Evolutionary conservation across 768 basidiomycete genomes (phyloP).

Genomic region (Leccinum fibrillosum): DNA sequence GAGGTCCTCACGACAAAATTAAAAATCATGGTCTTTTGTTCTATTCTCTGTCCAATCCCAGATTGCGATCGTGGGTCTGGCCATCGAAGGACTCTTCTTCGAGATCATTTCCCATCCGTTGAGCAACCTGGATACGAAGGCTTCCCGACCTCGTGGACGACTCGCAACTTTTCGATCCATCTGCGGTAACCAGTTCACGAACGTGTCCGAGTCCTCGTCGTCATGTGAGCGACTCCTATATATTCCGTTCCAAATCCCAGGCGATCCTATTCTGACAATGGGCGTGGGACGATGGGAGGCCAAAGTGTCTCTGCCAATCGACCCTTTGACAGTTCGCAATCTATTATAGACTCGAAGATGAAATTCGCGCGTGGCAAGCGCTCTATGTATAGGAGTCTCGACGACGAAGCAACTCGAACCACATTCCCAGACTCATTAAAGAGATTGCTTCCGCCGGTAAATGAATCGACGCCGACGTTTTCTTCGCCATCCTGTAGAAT

Average conservation of each 20-base stretch:
- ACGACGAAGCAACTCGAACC: constrained; percentile 1
- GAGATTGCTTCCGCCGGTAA: background rate
- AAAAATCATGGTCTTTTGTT: background rate
- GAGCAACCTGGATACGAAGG: background rate
- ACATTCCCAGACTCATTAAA: constrained; percentile 14
- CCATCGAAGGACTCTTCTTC: background rate
- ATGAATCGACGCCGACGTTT: background rate
- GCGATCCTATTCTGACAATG: background rate
- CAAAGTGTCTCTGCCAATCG: background rate
- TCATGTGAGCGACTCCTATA: background rate
- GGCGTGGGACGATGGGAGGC: constrained; percentile 5
- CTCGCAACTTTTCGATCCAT: background rate
- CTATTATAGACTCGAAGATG: constrained; percentile 2
- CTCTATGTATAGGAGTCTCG: background rate
- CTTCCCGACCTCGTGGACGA: background rate
- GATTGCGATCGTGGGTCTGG: constrained; percentile 11
- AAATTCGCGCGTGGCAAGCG: background rate
- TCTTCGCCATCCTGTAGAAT: background rate
- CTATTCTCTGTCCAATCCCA: constrained; percentile 2
- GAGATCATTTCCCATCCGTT: constrained; percentile 9
- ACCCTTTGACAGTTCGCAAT: background rate
- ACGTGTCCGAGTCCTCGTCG: background rate
- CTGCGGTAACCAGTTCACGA: background rate
- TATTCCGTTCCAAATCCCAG: background rate
- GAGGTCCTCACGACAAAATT: background rate